Conservation (phyloP, 176 grass and related monocot species). For the Carex parvula region DNA sequence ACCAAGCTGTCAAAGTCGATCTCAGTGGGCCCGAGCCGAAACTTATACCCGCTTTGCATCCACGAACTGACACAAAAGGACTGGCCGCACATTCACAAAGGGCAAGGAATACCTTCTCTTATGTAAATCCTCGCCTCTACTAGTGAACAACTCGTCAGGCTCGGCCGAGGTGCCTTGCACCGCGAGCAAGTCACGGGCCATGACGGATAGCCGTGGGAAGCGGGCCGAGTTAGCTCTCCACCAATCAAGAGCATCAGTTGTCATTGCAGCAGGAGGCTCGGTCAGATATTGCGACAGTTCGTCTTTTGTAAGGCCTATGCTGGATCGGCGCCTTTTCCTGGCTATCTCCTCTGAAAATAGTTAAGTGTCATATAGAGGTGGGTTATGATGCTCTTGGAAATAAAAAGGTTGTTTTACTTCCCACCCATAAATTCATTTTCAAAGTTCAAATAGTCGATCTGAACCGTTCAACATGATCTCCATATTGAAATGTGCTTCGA, state of each 20-base stretch:
- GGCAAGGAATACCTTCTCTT: slow-evolving; percentile 76
- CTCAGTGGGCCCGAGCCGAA: slow-evolving; percentile 54
- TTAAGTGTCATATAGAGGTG: neutral
- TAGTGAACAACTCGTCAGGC: slow-evolving; percentile 80
- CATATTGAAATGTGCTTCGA: no score
- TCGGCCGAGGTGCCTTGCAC: slow-evolving; percentile 77
- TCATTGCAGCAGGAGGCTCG: slow-evolving; percentile 64
- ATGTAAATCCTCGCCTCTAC: slow-evolving; percentile 56
- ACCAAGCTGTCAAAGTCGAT: slow-evolving; percentile 68
- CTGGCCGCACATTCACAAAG: slow-evolving; percentile 47
- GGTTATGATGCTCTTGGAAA: no score
- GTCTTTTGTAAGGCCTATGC: slow-evolving; percentile 54
- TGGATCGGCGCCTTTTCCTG: slow-evolving; percentile 59
- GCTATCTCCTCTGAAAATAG: slow-evolving; percentile 68
- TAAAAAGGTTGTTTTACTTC: no score
- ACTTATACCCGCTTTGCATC: slow-evolving; percentile 72
- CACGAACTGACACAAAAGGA: slow-evolving; percentile 69
- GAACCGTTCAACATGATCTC: no score
- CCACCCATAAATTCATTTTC: no score
- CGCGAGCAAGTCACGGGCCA: slow-evolving; percentile 88
- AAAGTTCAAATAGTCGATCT: no score
- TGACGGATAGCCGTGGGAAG: slow-evolving; percentile 74
- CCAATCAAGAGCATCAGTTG: slow-evolving; percentile 75
- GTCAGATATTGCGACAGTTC: slow-evolving; percentile 79
- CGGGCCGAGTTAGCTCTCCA: slow-evolving; percentile 74